Percentiles rank a stretch among this genome's conserved stretches.
Conservation (phyloP, 2,329 filamentous ascomycete genomes). For the Talaromyces sp. region DNA sequence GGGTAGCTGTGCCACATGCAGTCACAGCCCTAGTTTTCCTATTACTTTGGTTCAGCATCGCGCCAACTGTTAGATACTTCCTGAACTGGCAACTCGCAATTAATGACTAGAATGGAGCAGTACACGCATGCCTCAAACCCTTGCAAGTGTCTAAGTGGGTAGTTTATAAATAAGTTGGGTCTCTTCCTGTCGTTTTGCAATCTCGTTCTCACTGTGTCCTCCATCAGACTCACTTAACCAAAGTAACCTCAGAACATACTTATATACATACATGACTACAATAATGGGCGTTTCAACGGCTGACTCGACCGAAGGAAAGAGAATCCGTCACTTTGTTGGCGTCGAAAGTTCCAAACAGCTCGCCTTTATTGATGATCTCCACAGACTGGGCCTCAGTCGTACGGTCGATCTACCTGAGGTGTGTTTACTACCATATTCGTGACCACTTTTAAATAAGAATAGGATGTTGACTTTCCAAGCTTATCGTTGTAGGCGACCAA, state of each 20-base stretch:
- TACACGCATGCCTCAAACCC: not conserved
- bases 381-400: constrained; percentile 20
- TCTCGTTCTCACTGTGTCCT: not conserved
- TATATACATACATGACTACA: not conserved
- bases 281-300: not conserved
- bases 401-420: constrained; percentile 22
- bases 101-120: not conserved
- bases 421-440: not conserved
- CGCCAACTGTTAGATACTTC: not conserved
- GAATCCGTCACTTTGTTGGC: constrained; percentile 42
- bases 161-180: not conserved
- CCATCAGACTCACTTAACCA: not conserved
- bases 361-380: constrained; percentile 22
- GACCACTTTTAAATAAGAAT: not conserved
- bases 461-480: constrained; percentile 31
- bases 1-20: constrained; percentile 7
- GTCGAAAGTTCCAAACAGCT: constrained; percentile 47
- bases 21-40: not conserved
- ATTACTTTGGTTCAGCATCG: not conserved
- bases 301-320: not conserved
- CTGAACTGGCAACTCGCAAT: not conserved
- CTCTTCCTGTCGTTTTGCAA: not conserved
- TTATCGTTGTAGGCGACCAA: constrained; percentile 60
- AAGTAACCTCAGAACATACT: not conserved
- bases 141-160: not conserved